These are phyloP conservation scores for Emiliania huxleyi DNA, from an alignment of 78 protist genomes.

Conservation along the genomic window DNA sequence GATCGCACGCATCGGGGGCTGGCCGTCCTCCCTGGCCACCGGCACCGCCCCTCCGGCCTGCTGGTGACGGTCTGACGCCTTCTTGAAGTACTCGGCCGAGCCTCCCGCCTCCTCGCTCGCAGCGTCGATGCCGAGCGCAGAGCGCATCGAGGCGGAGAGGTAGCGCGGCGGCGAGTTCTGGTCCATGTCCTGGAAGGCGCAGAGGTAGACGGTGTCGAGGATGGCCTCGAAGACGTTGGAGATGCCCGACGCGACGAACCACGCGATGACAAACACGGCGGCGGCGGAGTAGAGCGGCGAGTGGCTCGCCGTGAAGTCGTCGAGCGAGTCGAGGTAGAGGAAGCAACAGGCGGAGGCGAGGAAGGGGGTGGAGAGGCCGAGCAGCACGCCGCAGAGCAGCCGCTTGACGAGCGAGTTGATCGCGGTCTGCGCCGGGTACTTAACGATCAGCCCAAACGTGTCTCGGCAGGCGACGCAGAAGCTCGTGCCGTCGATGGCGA, in stretches of 20 bases:
- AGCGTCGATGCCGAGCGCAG: no score
- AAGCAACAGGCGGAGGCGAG: background rate
- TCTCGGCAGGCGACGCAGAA: background rate
- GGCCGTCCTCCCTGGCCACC: no score
- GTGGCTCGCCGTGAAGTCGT: background rate
- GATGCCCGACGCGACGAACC: background rate
- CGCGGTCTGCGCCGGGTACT: background rate
- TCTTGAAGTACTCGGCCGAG: no score
- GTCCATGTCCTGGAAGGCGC: background rate
- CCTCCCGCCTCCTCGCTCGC: no score
- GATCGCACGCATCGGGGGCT: no score
- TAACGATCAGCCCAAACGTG: background rate
- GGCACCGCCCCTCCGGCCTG: no score
- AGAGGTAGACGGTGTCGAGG: conserved; percentile 13
- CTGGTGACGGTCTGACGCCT: no score
- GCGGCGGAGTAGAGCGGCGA: background rate
- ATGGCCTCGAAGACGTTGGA: background rate
- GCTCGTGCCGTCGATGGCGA: background rate
- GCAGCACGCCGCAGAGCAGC: background rate
- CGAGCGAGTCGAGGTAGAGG: background rate
- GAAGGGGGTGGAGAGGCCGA: background rate
- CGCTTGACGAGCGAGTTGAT: background rate
- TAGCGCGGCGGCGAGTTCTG: background rate
- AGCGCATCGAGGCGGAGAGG: background rate
- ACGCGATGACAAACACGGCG: background rate